These are phyloP conservation scores for Heliocybe sulcata DNA, from an alignment of 1,284 basidiomycete genomes.

Conservation along the genomic window DNA sequence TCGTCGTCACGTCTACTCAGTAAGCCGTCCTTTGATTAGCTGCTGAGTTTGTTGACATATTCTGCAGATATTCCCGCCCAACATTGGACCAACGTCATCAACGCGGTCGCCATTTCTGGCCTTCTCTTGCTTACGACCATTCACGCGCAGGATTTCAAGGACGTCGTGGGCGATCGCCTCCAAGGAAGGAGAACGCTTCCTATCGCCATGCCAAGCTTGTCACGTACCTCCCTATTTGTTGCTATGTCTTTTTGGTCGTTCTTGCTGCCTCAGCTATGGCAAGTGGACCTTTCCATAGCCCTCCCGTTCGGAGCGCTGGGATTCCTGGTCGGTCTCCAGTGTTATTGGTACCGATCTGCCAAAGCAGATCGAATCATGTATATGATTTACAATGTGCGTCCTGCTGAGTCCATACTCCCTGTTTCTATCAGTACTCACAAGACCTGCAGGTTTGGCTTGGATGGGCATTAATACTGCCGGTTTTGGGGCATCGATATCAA, in stretches of 20 bases:
- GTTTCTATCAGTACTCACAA: too few species aligned
- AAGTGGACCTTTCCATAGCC: background rate
- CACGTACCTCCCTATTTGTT: constrained; percentile 18
- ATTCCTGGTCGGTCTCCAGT: background rate
- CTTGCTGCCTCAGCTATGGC: constrained; percentile 14
- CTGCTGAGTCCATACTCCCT: background rate
- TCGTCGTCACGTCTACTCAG: constrained; percentile 7
- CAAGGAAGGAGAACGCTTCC: constrained; percentile 25
- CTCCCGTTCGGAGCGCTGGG: background rate
- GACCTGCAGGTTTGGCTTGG: background rate
- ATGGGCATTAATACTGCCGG: background rate
- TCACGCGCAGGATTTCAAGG: constrained; percentile 27
- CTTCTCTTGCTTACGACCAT: constrained; percentile 25
- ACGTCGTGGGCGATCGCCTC: constrained; percentile 23
- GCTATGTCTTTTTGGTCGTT: constrained; percentile 21
- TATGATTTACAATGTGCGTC: background rate
- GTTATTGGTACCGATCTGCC: background rate
- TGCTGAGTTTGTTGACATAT: constrained; percentile 5
- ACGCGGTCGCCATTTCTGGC: constrained; percentile 20
- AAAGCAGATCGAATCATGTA: background rate
- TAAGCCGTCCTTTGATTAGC: background rate
- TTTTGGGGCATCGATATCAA: background rate
- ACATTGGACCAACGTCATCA: constrained; percentile 14
- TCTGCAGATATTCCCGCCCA: constrained; percentile 9
- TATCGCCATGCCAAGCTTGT: constrained; percentile 21